Evolutionary conservation across 495 filamentous ascomycete genomes (phyloP).

Genomic region (Trichoderma virens): DNA sequence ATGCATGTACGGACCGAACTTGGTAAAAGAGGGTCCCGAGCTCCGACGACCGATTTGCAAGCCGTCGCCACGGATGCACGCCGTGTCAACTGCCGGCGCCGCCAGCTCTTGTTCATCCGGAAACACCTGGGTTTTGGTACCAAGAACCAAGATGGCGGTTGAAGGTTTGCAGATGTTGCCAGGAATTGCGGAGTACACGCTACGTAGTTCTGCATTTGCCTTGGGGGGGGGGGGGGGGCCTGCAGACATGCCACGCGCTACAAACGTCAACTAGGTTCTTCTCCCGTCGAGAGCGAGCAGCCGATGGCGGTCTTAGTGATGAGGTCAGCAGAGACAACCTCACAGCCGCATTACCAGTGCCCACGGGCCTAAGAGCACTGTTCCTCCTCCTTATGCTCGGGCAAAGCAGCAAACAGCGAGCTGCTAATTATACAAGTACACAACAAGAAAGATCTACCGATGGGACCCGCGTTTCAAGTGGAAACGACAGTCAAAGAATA

Average conservation of each 20-base stretch:
- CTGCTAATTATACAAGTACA: background rate
- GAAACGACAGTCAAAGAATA: no score
- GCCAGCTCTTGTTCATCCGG: background rate
- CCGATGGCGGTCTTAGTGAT: background rate
- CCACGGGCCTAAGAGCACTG: no score
- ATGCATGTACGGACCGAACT: background rate
- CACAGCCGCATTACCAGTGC: no score
- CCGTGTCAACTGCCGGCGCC: conserved; percentile 6
- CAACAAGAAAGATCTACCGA: background rate
- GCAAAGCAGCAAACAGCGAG: background rate
- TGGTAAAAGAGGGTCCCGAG: background rate
- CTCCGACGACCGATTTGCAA: background rate
- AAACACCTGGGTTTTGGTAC: background rate
- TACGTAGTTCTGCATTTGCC: no score
- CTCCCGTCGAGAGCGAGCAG: no score
- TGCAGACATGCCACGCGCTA: no score
- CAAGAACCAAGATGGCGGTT: background rate
- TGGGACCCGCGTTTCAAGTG: background rate
- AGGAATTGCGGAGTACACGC: no score
- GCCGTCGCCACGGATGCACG: conserved; percentile 3
- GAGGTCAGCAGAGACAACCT: background rate
- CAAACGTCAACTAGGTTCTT: no score
- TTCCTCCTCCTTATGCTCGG: no score
- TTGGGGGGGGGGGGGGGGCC: no score
- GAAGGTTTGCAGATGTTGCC: background rate